These are phyloP conservation scores for Microcyclosporella mali DNA, from an alignment of 2,329 filamentous ascomycete genomes.

Conservation along the genomic window DNA sequence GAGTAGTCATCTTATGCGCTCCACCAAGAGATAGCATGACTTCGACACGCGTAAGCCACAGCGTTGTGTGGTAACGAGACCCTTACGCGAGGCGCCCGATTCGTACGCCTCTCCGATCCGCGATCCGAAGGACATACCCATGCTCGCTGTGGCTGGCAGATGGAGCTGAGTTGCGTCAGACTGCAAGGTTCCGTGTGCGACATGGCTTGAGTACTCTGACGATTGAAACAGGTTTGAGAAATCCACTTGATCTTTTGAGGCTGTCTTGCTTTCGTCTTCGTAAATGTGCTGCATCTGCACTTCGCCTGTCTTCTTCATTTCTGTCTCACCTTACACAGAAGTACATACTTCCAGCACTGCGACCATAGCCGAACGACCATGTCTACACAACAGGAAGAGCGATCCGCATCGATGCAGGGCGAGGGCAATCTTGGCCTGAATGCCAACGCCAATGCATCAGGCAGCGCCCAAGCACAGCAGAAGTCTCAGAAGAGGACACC, in stretches of 20 bases:
- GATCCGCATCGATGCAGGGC: constrained; percentile 11
- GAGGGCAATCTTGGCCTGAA: constrained; percentile 24
- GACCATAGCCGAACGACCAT: constrained; percentile 11
- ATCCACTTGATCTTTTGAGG: neutral
- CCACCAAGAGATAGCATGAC: too few species aligned
- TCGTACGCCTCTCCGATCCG: too few species aligned
- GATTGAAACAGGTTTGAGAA: constrained; percentile 24
- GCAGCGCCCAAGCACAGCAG: constrained; percentile 31
- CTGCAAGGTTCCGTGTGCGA: constrained; percentile 11
- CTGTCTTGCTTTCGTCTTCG: constrained; percentile 1
- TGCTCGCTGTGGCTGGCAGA: constrained; percentile 14
- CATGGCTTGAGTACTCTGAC: neutral
- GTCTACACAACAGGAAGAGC: constrained; percentile 21
- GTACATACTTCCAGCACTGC: neutral
- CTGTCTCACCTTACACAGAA: neutral
- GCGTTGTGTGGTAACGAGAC: too few species aligned
- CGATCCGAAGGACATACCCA: too few species aligned
- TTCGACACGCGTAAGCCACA: too few species aligned
- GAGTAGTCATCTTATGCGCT: too few species aligned
- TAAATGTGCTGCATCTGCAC: constrained; percentile 12
- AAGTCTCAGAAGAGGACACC: constrained; percentile 41
- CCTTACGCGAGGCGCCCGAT: too few species aligned
- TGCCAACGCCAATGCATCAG: constrained; percentile 26
- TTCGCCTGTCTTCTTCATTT: constrained; percentile 2
- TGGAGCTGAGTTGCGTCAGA: constrained; percentile 22